Percentiles rank a stretch among this genome's conserved stretches.
phyloP scores from a whole-genome alignment of 1,139 yeast genomes.

The Hemisphaericaspora xylanilytica region DNA sequence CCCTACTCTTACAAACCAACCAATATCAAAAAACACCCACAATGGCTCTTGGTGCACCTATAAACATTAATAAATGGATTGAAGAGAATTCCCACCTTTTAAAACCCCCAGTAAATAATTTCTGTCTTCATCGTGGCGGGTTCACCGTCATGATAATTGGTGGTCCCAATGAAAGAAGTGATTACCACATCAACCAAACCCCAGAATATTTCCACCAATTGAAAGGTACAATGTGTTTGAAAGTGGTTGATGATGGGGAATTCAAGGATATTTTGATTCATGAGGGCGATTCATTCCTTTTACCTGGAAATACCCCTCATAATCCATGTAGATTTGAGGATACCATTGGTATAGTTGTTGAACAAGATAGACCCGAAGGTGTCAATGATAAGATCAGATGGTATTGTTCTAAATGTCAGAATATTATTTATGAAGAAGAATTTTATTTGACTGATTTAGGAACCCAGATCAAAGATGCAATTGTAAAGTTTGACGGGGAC shows the following conservation, averaged over 20 bases:
- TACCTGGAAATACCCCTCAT: conserved; percentile 86
- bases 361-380: conserved; percentile 81
- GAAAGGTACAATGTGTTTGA: conserved; percentile 81
- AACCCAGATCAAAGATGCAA: conserved; percentile 85
- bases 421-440: conserved; percentile 62
- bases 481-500: conserved; percentile 65
- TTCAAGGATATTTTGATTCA: conserved; percentile 72
- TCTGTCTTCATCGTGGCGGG: conserved; percentile 86
- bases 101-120: conserved; percentile 91
- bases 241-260: conserved; percentile 75
- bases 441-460: conserved; percentile 83
- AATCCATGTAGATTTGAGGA: conserved; percentile 84
- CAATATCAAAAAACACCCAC: too few relatives aligned
- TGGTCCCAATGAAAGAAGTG: conserved; percentile 92
- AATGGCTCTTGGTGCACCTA: conserved; percentile 63
- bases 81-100: conserved; percentile 69
- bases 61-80: conserved; percentile 79
- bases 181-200: conserved; percentile 89
- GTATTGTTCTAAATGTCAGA: conserved; percentile 75
- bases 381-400: conserved; percentile 72
- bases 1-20: too few relatives aligned
- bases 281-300: conserved; percentile 84
- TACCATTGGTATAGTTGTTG: conserved; percentile 91
- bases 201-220: conserved; percentile 92
- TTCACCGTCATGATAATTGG: conserved; percentile 94